Evolutionary conservation across 2,329 filamentous ascomycete genomes (phyloP).

Genomic region (Cordyceps farinosa): DNA sequence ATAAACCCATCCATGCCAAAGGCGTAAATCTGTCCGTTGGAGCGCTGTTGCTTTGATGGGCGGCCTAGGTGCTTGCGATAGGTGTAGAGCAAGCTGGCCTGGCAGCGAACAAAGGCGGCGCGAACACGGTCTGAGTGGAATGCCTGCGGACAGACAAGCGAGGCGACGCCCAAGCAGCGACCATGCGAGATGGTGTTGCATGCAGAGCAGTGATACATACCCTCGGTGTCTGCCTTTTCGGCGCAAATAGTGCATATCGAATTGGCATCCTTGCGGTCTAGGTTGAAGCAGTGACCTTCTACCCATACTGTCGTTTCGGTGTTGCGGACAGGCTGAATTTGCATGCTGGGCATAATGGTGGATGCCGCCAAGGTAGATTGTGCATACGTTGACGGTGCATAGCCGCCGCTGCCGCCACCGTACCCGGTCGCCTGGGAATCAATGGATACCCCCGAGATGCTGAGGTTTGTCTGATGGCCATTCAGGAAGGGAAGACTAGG

Average conservation of each 20-base stretch:
- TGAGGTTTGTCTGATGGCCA: slow-evolving; percentile 57
- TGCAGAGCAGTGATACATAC: slow-evolving; percentile 69
- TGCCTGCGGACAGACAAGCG: slow-evolving; percentile 59
- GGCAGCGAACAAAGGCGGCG: slow-evolving; percentile 61
- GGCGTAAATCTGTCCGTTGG: slow-evolving; percentile 55
- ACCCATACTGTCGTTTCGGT: slow-evolving; percentile 80
- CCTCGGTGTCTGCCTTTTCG: slow-evolving; percentile 67
- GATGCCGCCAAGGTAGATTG: slow-evolving; percentile 82
- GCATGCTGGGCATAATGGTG: slow-evolving; percentile 81
- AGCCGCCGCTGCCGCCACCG: slow-evolving; percentile 57
- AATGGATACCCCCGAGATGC: slow-evolving; percentile 56
- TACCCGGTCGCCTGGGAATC: slow-evolving; percentile 61
- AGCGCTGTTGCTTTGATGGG: slow-evolving; percentile 58
- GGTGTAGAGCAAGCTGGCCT: slow-evolving; percentile 63
- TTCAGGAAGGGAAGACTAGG: slow-evolving; percentile 72
- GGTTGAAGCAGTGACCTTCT: slow-evolving; percentile 77
- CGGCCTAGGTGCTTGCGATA: slow-evolving; percentile 62
- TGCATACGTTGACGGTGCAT: slow-evolving; percentile 79
- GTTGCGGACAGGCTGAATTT: slow-evolving; percentile 73
- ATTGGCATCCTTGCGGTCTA: slow-evolving; percentile 54
- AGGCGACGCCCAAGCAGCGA: slow-evolving; percentile 59
- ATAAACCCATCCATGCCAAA: slow-evolving; percentile 66
- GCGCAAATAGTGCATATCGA: slow-evolving; percentile 71
- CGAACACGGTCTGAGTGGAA: slow-evolving; percentile 61
- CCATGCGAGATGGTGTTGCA: slow-evolving; percentile 58